phyloP scores from a whole-genome alignment of 108 stramenopile species.

The Skeletonema menzelii region DNA sequence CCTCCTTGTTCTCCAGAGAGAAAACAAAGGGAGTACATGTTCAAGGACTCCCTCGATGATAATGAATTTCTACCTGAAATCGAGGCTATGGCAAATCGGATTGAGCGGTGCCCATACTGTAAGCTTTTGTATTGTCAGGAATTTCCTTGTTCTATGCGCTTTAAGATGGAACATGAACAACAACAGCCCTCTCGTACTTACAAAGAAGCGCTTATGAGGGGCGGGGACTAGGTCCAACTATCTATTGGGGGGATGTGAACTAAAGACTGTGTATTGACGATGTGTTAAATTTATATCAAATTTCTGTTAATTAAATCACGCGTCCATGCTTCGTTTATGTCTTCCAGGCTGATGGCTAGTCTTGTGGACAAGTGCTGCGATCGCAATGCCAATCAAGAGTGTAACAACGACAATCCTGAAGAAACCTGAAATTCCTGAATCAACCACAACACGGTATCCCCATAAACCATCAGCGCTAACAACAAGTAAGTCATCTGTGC shows the following conservation, averaged over 20 bases:
- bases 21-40: neutral
- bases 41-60: neutral
- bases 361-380: constrained; percentile 69
- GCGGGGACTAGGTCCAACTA: no score
- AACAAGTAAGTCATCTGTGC: constrained; percentile 76
- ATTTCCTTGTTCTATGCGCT: neutral
- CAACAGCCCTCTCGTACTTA: no score
- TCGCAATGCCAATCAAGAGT: constrained; percentile 57
- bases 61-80: neutral
- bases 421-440: constrained; percentile 50
- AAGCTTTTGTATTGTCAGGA: neutral
- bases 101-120: neutral
- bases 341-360: constrained; percentile 43
- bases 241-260: no score
- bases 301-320: constrained; percentile 14
- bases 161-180: neutral
- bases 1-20: neutral
- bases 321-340: constrained; percentile 69
- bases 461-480: constrained; percentile 73
- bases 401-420: constrained; percentile 68
- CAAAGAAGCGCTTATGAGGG: no score
- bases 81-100: neutral
- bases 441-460: constrained; percentile 76
- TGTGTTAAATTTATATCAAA: neutral
- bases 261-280: no score